These are phyloP conservation scores for Suillus ampliporus DNA, from an alignment of 768 basidiomycete species.

Conservation along the genomic window DNA sequence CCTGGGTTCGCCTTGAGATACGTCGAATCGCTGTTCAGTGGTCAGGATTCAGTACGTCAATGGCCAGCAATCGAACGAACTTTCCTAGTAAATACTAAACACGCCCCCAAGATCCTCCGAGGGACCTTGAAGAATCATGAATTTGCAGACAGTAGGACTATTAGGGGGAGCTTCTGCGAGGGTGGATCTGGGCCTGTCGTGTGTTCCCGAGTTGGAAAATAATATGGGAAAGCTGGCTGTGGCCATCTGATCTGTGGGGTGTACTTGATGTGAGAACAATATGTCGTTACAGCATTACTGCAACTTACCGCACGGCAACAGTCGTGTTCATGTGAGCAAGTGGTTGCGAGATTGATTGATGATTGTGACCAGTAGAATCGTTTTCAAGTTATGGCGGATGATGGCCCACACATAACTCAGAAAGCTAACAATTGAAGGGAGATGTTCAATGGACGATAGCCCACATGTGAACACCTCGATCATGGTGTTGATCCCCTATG, in stretches of 20 bases:
- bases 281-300: too few species aligned
- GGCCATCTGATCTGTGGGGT: conserved; percentile 37
- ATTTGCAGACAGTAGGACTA: conserved; percentile 44
- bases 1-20: conserved; percentile 82
- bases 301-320: too few species aligned
- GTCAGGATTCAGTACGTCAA: conserved; percentile 83
- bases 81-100: conserved; percentile 76
- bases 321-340: too few species aligned
- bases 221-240: conserved; percentile 24
- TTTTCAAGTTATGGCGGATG: too few species aligned
- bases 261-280: too few species aligned
- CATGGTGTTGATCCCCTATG: too few species aligned
- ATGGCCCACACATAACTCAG: too few species aligned
- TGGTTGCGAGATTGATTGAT: too few species aligned
- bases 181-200: conserved; percentile 20
- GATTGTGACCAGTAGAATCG: too few species aligned
- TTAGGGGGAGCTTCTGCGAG: conserved; percentile 38
- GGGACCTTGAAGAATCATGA: conserved; percentile 47
- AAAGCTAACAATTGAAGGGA: too few species aligned
- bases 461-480: too few species aligned
- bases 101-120: conserved; percentile 75
- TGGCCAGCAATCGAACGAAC: conserved; percentile 90
- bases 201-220: conserved; percentile 26
- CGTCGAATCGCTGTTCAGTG: conserved; percentile 84
- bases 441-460: too few species aligned